Evolutionary conservation across 2,329 filamentous ascomycete species (phyloP).

Genomic region (Colletotrichum gloeosporioides): DNA sequence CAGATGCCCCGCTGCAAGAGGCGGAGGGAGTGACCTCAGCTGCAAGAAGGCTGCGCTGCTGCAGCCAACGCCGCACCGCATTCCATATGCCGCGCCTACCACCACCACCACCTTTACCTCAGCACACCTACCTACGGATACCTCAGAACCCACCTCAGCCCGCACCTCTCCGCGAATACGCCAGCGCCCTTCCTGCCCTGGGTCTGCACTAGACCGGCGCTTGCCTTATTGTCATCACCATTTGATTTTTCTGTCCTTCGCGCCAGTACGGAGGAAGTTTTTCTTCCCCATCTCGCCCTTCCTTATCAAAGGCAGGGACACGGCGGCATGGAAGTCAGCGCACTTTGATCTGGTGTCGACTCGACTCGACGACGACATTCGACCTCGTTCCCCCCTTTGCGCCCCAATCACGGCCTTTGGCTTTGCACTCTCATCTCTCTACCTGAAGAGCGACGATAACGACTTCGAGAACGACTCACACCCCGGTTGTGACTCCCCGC

Average conservation of each 20-base stretch:
- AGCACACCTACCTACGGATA: neutral
- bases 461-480: neutral
- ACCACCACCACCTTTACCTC: neutral
- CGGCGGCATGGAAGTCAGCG: neutral
- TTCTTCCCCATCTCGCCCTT: neutral
- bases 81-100: constrained; percentile 23
- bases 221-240: neutral
- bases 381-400: neutral
- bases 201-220: neutral
- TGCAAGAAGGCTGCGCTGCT: constrained; percentile 17
- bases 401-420: neutral
- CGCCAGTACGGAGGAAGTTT: neutral
- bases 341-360: constrained; percentile 7
- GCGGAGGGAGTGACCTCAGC: constrained; percentile 21
- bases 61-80: constrained; percentile 19
- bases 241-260: neutral
- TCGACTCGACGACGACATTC: constrained; percentile 9
- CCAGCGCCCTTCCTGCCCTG: neutral
- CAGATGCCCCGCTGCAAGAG: constrained; percentile 17
- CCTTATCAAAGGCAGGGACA: neutral
- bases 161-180: neutral
- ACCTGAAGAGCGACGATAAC: neutral
- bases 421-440: neutral
- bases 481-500: neutral
- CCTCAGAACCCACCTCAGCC: neutral